A percentile compares a stretch with the other conserved stretches of the same genome.
Evolutionary conservation across 805 yeast genomes (phyloP).

Genomic region (Candida krabiensis): DNA sequence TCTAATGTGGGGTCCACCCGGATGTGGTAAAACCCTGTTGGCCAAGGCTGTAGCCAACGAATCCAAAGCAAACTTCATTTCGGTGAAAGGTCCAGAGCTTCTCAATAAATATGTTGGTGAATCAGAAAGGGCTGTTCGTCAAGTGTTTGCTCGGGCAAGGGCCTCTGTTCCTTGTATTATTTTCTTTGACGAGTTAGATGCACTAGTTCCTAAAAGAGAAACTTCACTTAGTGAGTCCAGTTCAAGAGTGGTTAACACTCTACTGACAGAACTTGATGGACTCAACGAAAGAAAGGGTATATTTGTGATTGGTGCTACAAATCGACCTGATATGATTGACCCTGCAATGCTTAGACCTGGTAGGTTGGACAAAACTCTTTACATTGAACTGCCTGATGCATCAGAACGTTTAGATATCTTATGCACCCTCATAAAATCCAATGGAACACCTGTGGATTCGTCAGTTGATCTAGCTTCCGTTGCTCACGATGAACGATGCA

Average conservation of each 20-base stretch:
- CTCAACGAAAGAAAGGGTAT: constrained; percentile 89
- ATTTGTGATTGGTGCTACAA: constrained; percentile 94
- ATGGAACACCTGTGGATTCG: constrained; percentile 69
- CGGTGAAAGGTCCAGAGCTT: constrained; percentile 94
- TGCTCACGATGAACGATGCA: constrained; percentile 76
- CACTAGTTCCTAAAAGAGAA: constrained; percentile 92
- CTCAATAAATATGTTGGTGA: constrained; percentile 96
- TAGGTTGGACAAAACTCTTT: constrained; percentile 87
- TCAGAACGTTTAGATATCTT: constrained; percentile 81
- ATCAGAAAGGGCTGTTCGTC: constrained; percentile 89
- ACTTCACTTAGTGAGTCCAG: constrained; percentile 84
- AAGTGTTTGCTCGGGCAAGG: constrained; percentile 88
- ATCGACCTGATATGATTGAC: constrained; percentile 97
- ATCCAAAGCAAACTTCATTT: constrained; percentile 92
- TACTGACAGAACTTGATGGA: constrained; percentile 93
- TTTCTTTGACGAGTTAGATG: constrained; percentile 95
- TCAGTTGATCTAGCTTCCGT: constrained; percentile 61
- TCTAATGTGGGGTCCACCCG: constrained; percentile 98
- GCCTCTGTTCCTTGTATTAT: constrained; percentile 94
- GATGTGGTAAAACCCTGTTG: constrained; percentile 94
- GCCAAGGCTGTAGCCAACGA: constrained; percentile 99
- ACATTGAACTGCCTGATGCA: constrained; percentile 82
- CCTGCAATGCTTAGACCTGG: constrained; percentile 98
- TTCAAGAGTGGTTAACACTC: constrained; percentile 90
- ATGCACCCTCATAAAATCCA: constrained; percentile 67